A percentile compares a stretch with the other conserved stretches of the same genome.
Evolutionary conservation across 2,329 filamentous ascomycete genomes (phyloP).

Genomic region (Fusarium acutatum): DNA sequence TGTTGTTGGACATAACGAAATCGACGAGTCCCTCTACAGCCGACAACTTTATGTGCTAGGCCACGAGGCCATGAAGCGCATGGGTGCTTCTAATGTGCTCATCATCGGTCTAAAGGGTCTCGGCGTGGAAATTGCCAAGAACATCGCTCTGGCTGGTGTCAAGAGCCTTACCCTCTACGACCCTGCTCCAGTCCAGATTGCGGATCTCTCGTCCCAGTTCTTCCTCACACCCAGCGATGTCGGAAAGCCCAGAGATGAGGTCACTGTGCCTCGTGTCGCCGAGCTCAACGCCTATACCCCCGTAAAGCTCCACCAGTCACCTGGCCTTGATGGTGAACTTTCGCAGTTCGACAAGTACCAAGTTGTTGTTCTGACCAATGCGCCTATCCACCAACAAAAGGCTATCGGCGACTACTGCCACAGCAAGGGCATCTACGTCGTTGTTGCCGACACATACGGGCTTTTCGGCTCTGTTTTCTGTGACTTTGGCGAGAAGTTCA

Average conservation of each 20-base stretch:
- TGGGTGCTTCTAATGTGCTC: conserved; percentile 95
- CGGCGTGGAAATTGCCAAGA: conserved; percentile 98
- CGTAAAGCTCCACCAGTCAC: conserved; percentile 76
- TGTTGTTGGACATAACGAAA: conserved; percentile 64
- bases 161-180: conserved; percentile 97
- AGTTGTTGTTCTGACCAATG: conserved; percentile 88
- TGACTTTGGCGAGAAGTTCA: conserved; percentile 95
- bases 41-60: conserved; percentile 77
- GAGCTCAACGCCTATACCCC: conserved; percentile 98
- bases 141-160: conserved; percentile 96
- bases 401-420: conserved; percentile 93
- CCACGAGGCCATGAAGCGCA: conserved; percentile 95
- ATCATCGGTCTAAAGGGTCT: conserved; percentile 91
- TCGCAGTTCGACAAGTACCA: conserved; percentile 90
- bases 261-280: conserved; percentile 87
- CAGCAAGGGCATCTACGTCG: conserved; percentile 88
- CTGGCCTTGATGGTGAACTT: conserved; percentile 76
- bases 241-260: conserved; percentile 87
- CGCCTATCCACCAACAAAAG: conserved; percentile 81
- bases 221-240: conserved; percentile 90
- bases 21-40: conserved; percentile 79
- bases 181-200: conserved; percentile 81
- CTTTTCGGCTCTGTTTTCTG: conserved; percentile 97
- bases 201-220: conserved; percentile 96
- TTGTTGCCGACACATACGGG: conserved; percentile 88